A percentile compares a stretch with the other conserved stretches of the same genome.
These are phyloP conservation scores for Septoria linicola DNA, from an alignment of 2,329 filamentous ascomycete genomes.

Conservation along the genomic window DNA sequence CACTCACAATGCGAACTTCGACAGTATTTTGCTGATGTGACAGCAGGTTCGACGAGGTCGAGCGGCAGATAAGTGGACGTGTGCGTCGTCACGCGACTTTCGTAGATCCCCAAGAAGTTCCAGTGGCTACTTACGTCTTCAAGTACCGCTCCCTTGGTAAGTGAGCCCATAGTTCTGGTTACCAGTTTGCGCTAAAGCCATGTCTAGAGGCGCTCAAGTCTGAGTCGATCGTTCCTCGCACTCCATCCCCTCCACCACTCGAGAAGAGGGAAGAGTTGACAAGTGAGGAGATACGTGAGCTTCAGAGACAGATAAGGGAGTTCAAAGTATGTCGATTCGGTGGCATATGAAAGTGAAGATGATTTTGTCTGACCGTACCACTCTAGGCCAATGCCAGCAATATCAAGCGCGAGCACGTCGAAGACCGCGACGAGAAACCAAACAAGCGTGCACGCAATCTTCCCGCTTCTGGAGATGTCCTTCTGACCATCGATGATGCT, in stretches of 20 bases:
- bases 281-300: constrained; percentile 19
- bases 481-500: constrained; percentile 7
- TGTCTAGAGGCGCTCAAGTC: too few species aligned
- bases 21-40: neutral
- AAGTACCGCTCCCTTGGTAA: constrained; percentile 27
- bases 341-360: neutral
- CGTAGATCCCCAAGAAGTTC: neutral
- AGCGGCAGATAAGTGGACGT: too few species aligned
- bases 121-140: constrained; percentile 25
- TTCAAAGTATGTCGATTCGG: neutral
- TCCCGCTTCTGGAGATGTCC: constrained; percentile 15
- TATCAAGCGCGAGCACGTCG: constrained; percentile 24
- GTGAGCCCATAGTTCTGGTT: too few species aligned
- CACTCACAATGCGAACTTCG: too few species aligned
- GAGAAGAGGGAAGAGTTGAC: constrained; percentile 16
- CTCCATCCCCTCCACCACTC: constrained; percentile 20
- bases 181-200: too few species aligned
- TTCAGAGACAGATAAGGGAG: constrained; percentile 11
- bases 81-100: too few species aligned
- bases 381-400: neutral
- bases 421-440: constrained; percentile 16
- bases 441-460: neutral
- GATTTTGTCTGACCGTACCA: neutral
- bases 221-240: constrained; percentile 18
- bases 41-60: too few species aligned